Evolutionary conservation across 208 protist genomes (phyloP).

Genomic region (Naegleria gruberi): DNA sequence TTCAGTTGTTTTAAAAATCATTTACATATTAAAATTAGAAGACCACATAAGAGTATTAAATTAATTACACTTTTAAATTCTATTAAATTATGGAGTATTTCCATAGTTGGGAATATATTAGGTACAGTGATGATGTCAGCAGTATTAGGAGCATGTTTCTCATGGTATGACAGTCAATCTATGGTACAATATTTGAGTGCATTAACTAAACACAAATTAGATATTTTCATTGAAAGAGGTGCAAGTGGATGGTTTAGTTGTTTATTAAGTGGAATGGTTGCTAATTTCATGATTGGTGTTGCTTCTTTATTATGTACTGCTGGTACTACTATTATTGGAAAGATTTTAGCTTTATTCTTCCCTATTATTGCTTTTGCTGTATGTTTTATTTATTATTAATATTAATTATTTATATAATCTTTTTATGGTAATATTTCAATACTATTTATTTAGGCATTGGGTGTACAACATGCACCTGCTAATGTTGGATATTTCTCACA

Average conservation of each 20-base stretch:
- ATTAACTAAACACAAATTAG: background rate
- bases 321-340: background rate
- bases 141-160: background rate
- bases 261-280: background rate
- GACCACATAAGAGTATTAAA: background rate
- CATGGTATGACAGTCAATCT: background rate
- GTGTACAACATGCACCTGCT: background rate
- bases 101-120: background rate
- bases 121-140: background rate
- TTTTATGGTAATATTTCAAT: too few relatives aligned
- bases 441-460: too few relatives aligned
- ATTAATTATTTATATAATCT: too few relatives aligned
- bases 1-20: background rate
- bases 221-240: background rate
- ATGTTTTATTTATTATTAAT: too few relatives aligned
- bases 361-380: background rate
- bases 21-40: background rate
- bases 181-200: background rate
- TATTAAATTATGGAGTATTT: background rate
- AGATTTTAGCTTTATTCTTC: background rate
- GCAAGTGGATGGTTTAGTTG: background rate
- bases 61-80: background rate
- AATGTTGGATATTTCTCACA: background rate
- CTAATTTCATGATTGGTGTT: background rate
- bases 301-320: background rate